Evolutionary conservation across 495 filamentous ascomycete species (phyloP).

Genomic region (Xylaria venustula): DNA sequence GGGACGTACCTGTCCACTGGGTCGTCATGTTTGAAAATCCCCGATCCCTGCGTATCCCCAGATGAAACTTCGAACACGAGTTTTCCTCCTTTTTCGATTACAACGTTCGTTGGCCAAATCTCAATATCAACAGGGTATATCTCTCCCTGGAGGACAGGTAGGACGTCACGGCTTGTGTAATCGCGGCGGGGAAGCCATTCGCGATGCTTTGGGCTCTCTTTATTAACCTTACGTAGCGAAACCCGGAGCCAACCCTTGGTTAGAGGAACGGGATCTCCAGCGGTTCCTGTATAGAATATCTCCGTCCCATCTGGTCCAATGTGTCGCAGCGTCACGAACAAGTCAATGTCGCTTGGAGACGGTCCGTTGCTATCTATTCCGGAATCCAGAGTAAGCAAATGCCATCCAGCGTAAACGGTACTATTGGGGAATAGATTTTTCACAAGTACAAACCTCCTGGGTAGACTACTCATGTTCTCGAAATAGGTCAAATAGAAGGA

Average conservation of each 20-base stretch:
- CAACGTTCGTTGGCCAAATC: slow-evolving; percentile 67
- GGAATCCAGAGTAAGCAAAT: no score
- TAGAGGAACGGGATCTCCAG: slow-evolving; percentile 46
- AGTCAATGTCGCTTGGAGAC: slow-evolving; percentile 53
- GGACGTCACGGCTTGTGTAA: slow-evolving; percentile 58
- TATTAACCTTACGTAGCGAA: slow-evolving; percentile 52
- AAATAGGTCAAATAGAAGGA: no score
- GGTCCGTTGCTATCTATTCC: not conserved
- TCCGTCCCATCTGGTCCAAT: slow-evolving; percentile 55
- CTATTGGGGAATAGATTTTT: no score
- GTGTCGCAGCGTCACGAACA: slow-evolving; percentile 64
- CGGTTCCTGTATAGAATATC: slow-evolving; percentile 62
- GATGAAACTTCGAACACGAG: slow-evolving; percentile 58
- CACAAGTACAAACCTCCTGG: no score
- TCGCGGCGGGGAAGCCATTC: slow-evolving; percentile 57
- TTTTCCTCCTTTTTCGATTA: slow-evolving; percentile 53
- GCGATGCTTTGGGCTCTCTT: slow-evolving; percentile 47
- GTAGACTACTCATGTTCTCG: no score
- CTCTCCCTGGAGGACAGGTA: slow-evolving; percentile 51
- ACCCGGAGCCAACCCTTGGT: slow-evolving; percentile 59
- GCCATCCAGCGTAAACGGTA: no score
- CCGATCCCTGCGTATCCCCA: slow-evolving; percentile 62
- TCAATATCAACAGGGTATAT: slow-evolving; percentile 66
- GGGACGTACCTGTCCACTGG: not conserved
- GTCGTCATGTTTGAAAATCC: slow-evolving; percentile 55